A percentile compares a stretch with the other conserved stretches of the same genome.
Evolutionary conservation across 495 filamentous ascomycete species (phyloP).

Genomic region (Daldinia concentrica): DNA sequence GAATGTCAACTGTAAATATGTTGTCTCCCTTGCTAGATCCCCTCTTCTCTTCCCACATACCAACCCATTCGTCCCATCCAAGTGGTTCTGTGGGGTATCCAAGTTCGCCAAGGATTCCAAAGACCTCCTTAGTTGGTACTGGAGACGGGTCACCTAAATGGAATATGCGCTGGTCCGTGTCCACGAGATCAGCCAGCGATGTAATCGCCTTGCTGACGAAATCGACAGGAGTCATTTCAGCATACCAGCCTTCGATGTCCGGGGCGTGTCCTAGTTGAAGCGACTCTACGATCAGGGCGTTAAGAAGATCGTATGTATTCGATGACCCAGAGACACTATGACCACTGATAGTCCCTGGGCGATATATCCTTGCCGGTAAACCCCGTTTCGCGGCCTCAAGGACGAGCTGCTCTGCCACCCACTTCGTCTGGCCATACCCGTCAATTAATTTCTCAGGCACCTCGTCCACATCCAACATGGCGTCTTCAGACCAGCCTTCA

Average conservation of each 20-base stretch:
- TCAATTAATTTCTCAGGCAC: conserved; percentile 68
- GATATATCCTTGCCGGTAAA: conserved; percentile 68
- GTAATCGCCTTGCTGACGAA: conserved; percentile 73
- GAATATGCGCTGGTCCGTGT: conserved; percentile 65
- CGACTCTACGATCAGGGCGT: conserved; percentile 72
- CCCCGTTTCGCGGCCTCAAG: conserved; percentile 69
- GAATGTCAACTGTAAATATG: conserved; percentile 71
- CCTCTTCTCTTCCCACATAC: conserved; percentile 68
- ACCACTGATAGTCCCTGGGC: conserved; percentile 71
- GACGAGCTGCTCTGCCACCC: conserved; percentile 72
- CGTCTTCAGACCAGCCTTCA: conserved; percentile 67
- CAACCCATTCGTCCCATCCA: conserved; percentile 70
- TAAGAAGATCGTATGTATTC: conserved; percentile 73
- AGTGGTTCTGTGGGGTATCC: conserved; percentile 69
- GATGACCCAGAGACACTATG: conserved; percentile 70
- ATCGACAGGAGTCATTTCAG: conserved; percentile 78
- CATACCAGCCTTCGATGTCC: conserved; percentile 71
- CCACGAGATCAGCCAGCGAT: conserved; percentile 63
- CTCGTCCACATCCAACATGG: conserved; percentile 65
- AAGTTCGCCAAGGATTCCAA: conserved; percentile 64
- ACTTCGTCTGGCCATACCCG: conserved; percentile 73
- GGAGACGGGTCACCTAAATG: conserved; percentile 74
- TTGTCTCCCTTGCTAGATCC: conserved; percentile 66
- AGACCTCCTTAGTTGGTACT: conserved; percentile 63
- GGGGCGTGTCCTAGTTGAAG: conserved; percentile 69